Percentiles rank a stretch among this genome's conserved stretches.
phyloP scores from a whole-genome alignment of 1,284 basidiomycete genomes.

The Apiotrichum mycotoxinovorans region DNA sequence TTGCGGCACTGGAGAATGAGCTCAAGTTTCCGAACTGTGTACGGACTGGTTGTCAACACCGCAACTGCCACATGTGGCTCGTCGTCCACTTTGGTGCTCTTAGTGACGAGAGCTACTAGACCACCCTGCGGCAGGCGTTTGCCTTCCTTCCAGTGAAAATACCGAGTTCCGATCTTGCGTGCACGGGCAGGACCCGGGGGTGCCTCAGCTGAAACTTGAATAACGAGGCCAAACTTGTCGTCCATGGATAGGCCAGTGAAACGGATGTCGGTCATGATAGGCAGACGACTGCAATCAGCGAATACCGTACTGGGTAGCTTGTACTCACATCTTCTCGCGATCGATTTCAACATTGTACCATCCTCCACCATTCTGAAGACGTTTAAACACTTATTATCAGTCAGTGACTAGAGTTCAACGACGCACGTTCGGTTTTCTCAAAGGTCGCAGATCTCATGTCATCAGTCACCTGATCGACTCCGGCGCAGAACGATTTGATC shows the following conservation, averaged over 20 bases:
- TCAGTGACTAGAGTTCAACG: background rate
- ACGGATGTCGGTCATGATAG: conserved; percentile 57
- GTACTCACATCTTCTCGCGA: conserved; percentile 3
- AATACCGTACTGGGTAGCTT: too few relatives aligned
- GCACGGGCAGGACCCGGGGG: conserved; percentile 48
- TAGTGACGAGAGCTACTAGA: conserved; percentile 58
- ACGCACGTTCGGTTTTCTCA: background rate
- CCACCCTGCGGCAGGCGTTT: conserved; percentile 59
- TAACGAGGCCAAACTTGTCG: conserved; percentile 53
- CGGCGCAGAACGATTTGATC: conserved; percentile 48
- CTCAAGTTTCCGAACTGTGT: background rate
- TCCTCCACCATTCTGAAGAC: background rate
- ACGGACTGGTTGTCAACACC: conserved; percentile 10
- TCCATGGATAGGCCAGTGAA: conserved; percentile 54
- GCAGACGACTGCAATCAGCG: conserved; percentile 52
- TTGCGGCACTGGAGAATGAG: too few relatives aligned
- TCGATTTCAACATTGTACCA: conserved; percentile 1
- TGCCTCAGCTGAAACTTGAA: conserved; percentile 52
- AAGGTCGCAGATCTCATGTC: conserved; percentile 45
- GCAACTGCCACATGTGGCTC: conserved; percentile 18
- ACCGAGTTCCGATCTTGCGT: conserved; percentile 28
- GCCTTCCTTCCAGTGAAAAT: conserved; percentile 57
- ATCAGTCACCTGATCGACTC: conserved; percentile 53
- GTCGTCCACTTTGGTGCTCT: conserved; percentile 21
- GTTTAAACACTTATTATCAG: background rate